These are phyloP conservation scores for Lactarius vividus DNA, from an alignment of 768 basidiomycete species.

Conservation along the genomic window DNA sequence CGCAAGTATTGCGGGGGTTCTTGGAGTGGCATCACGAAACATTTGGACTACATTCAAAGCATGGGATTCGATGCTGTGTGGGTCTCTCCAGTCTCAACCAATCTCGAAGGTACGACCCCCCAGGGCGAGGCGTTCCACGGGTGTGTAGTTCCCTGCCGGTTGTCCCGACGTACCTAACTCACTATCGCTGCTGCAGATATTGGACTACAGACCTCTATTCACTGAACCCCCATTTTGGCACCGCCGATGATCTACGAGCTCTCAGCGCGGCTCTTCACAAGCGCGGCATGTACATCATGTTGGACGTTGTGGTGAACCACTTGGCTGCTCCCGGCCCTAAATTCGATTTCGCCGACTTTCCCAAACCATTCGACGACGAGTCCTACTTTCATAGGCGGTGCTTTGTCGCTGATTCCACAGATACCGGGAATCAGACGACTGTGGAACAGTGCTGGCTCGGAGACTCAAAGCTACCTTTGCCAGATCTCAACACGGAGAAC, in stretches of 20 bases:
- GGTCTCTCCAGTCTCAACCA: constrained; percentile 54
- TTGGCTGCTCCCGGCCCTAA: constrained; percentile 42
- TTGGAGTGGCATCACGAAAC: constrained; percentile 48
- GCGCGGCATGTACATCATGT: constrained; percentile 58
- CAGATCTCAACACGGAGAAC: constrained; percentile 57
- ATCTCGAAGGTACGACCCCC: constrained; percentile 47
- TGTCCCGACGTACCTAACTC: background rate
- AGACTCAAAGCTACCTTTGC: constrained; percentile 49
- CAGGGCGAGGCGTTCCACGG: constrained; percentile 60
- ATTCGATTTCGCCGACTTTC: constrained; percentile 28
- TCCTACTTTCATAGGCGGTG: constrained; percentile 42
- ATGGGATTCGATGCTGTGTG: constrained; percentile 63
- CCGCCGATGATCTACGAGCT: constrained; percentile 47
- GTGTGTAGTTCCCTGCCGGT: constrained; percentile 30
- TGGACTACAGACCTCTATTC: constrained; percentile 49
- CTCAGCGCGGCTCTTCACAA: constrained; percentile 47
- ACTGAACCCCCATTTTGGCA: constrained; percentile 55
- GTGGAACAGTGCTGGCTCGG: constrained; percentile 63
- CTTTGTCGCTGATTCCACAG: constrained; percentile 41
- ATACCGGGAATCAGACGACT: constrained; percentile 40
- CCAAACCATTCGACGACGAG: constrained; percentile 37
- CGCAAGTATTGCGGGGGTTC: constrained; percentile 59
- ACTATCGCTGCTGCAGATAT: constrained; percentile 35
- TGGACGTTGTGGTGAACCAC: constrained; percentile 64
- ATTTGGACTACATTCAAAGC: constrained; percentile 60